Evolutionary conservation across 2,329 filamentous ascomycete species (phyloP).

Genomic region (Xylariaceae sp.): DNA sequence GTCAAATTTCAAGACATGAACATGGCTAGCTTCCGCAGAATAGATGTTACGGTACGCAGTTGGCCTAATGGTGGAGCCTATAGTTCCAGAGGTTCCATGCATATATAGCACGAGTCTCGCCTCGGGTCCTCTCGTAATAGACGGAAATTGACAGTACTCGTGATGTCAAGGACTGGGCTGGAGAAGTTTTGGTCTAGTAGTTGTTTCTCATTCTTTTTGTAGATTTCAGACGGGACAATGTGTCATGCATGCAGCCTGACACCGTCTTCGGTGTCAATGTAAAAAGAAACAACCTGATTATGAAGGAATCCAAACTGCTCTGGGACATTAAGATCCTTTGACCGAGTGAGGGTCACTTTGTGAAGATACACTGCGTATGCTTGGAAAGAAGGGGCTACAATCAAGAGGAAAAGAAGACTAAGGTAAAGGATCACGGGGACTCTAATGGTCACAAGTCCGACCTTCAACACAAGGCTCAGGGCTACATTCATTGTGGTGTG

Average conservation of each 20-base stretch:
- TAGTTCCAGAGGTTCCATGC: constrained; percentile 62
- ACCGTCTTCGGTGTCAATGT: constrained; percentile 67
- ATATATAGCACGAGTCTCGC: constrained; percentile 55
- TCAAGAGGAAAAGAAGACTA: no score
- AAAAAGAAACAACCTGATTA: constrained; percentile 76
- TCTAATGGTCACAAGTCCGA: no score
- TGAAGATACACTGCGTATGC: constrained; percentile 67
- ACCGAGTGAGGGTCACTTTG: constrained; percentile 59
- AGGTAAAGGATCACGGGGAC: no score
- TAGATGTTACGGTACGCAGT: constrained; percentile 62
- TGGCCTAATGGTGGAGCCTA: constrained; percentile 60
- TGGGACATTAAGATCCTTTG: constrained; percentile 66
- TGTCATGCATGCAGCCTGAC: constrained; percentile 78
- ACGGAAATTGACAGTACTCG: constrained; percentile 45
- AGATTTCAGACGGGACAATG: constrained; percentile 71
- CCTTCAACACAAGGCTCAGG: no score
- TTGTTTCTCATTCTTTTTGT: constrained; percentile 61
- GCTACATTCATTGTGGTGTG: no score
- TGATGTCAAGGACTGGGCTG: constrained; percentile 45
- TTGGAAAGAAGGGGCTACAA: no score
- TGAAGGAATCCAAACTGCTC: constrained; percentile 74
- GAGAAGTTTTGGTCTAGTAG: constrained; percentile 47
- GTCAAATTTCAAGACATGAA: constrained; percentile 65
- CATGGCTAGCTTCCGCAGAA: constrained; percentile 55
- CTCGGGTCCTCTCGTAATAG: constrained; percentile 52